A percentile compares a stretch with the other conserved stretches of the same genome.
These are phyloP conservation scores for Pichia cactophila DNA, from an alignment of 1,139 yeast species.

Conservation along the genomic window DNA sequence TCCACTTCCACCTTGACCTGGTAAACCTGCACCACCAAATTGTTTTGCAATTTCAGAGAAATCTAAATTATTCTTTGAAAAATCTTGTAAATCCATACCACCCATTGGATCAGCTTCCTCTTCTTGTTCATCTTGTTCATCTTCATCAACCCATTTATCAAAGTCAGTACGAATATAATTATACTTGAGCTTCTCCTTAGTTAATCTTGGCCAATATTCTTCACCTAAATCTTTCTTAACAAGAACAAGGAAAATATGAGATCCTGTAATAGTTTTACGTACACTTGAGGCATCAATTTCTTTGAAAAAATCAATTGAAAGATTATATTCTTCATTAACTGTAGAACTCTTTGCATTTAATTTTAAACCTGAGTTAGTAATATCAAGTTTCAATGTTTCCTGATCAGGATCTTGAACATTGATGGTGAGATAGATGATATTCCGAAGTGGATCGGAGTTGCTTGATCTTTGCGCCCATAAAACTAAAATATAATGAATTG, in stretches of 20 bases:
- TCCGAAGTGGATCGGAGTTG: constrained; percentile 61
- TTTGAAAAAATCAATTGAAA: constrained; percentile 63
- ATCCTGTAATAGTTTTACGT: constrained; percentile 56
- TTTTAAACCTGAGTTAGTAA: constrained; percentile 41
- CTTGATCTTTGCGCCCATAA: constrained; percentile 96
- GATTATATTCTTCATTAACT: constrained; percentile 45
- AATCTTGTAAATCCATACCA: constrained; percentile 24
- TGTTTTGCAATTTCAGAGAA: constrained; percentile 23
- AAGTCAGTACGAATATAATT: constrained; percentile 88
- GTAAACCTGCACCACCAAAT: constrained; percentile 17
- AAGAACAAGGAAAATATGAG: constrained; percentile 61
- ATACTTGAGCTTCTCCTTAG: constrained; percentile 62
- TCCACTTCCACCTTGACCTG: constrained; percentile 7
- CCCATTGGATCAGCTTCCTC: constrained; percentile 30
- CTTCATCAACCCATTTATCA: constrained; percentile 96
- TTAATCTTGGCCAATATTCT: constrained; percentile 91
- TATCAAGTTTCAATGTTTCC: constrained; percentile 36
- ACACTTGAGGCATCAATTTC: constrained; percentile 66
- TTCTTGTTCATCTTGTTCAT: constrained; percentile 72
- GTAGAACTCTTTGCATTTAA: constrained; percentile 56
- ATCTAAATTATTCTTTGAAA: constrained; percentile 18
- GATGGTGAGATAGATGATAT: constrained; percentile 68
- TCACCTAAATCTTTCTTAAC: constrained; percentile 55
- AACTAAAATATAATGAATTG: constrained; percentile 32
- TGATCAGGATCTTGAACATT: constrained; percentile 59